Percentiles rank a stretch among this genome's conserved stretches.
Evolutionary conservation across 371 early-diverging fungal genomes (phyloP).

Genomic region (Nosema granulosis): DNA sequence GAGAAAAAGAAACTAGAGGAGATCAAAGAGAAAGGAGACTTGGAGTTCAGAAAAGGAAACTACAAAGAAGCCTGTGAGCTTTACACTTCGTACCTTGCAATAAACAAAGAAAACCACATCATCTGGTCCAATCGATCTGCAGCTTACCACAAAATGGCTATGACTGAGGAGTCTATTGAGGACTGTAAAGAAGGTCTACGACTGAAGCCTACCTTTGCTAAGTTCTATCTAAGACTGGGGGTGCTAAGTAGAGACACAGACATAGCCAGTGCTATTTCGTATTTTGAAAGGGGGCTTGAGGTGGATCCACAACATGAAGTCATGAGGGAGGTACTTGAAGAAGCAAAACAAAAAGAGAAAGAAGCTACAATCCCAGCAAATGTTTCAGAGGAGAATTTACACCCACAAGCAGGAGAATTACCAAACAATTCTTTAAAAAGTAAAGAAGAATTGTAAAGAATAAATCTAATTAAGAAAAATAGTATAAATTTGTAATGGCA

Average conservation of each 20-base stretch:
- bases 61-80: conserved; percentile 79
- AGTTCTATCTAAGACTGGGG: conserved; percentile 82
- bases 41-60: conserved; percentile 79
- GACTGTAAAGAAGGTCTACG: conserved; percentile 81
- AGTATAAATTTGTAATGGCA: too few relatives aligned
- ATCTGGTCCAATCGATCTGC: conserved; percentile 88
- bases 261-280: not conserved
- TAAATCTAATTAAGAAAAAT: too few relatives aligned
- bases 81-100: conserved; percentile 81
- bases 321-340: not conserved
- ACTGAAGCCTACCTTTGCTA: conserved; percentile 79
- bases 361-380: too few relatives aligned
- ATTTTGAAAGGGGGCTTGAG: conserved; percentile 22
- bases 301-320: conserved; percentile 16
- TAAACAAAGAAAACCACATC: conserved; percentile 78
- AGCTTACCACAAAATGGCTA: conserved; percentile 85
- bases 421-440: too few relatives aligned
- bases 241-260: conserved; percentile 26
- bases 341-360: not conserved
- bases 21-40: conserved; percentile 82
- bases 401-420: too few relatives aligned
- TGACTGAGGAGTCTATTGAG: conserved; percentile 82
- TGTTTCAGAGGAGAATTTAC: too few relatives aligned
- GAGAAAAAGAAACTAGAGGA: conserved; percentile 45
- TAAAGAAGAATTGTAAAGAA: too few relatives aligned